Evolutionary conservation across 306 rosid genomes (phyloP), one percentile per base, ranked within the genome.

Genomic region (Aeschynomene evenia): DNA sequence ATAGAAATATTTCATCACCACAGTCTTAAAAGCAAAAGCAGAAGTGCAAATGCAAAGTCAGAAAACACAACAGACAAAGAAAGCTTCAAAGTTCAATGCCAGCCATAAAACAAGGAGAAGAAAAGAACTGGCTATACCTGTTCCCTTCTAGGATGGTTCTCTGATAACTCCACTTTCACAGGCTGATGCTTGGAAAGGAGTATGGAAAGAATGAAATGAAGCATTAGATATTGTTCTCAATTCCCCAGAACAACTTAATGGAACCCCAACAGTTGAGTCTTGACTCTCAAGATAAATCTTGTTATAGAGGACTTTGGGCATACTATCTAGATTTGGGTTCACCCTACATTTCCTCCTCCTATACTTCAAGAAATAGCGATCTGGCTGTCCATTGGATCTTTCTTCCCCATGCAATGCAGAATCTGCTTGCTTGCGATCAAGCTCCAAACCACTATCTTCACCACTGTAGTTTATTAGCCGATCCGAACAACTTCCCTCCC

Each of bases 401-500:
- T 80, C 75, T 51, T 63, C 82, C 61, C 57, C 29, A 4, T 46
- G 74, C 50, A 63, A n/a, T 16, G 54, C 21, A 29, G 50, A 61
- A 52, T 60, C 78, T 14, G 21, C 70, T 69, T 64, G 86, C 72
- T 80, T 80, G 62, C 15, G 55, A 66, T 84, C 83, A 81, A 26
- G 75, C 29, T 75, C 85, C 51, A 78, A 15, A 6, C 84, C 67
- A 65, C 63, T 72, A 2, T 77, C 78, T 68, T 76, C 80, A 26
- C 77, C 77, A 55, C 71, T 48, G 0, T 64, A 62, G 73, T 57
- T 80, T 50, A 71, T 66, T 52, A 63, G 12, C 67, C 77, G 73
- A 55, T 66, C 65, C 34, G 91, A 85, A 50, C 82, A 78, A 55
- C 89, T 85, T 66, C 79, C 84, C 64, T 74, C 77, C 39, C 82